phyloP scores from a whole-genome alignment of 2,329 filamentous ascomycete species.

The Tolypocladium ovalisporum region DNA sequence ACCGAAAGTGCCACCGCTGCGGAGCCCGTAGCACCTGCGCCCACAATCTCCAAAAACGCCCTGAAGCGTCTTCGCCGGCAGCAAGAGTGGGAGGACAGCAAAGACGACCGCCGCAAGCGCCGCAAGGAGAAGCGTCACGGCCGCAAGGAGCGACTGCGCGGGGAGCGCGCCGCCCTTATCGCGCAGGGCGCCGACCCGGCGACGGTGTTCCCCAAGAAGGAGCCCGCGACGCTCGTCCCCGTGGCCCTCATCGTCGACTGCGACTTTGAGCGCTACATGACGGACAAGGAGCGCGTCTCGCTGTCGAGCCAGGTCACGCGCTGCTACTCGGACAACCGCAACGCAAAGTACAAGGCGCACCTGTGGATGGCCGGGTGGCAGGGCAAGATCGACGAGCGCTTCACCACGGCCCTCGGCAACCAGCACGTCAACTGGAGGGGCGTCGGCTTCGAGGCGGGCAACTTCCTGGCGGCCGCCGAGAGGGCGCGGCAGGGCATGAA shows the following conservation, averaged over 20 bases:
- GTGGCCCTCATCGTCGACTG: conserved; percentile 82
- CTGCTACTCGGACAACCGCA: conserved; percentile 79
- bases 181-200: conserved; percentile 33
- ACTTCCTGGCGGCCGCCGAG: conserved; percentile 60
- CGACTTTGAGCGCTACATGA: conserved; percentile 85
- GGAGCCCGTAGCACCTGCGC: conserved; percentile 4
- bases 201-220: conserved; percentile 21
- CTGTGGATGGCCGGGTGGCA: conserved; percentile 70
- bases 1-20: background rate
- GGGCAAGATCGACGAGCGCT: conserved; percentile 64
- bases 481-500: conserved; percentile 58
- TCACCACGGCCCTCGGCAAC: conserved; percentile 61
- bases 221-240: conserved; percentile 47
- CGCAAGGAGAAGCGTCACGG: conserved; percentile 44
- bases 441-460: conserved; percentile 59
- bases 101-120: conserved; percentile 42
- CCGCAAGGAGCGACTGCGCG: conserved; percentile 35
- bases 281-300: conserved; percentile 73
- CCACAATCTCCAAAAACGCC: conserved; percentile 68
- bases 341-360: conserved; percentile 55
- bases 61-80: conserved; percentile 66
- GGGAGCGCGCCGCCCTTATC: conserved; percentile 37
- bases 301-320: conserved; percentile 76
- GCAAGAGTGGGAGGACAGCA: conserved; percentile 66
- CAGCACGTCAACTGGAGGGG: conserved; percentile 73